phyloP scores from a whole-genome alignment of 1,284 basidiomycete genomes.

The Melampsora americana region DNA sequence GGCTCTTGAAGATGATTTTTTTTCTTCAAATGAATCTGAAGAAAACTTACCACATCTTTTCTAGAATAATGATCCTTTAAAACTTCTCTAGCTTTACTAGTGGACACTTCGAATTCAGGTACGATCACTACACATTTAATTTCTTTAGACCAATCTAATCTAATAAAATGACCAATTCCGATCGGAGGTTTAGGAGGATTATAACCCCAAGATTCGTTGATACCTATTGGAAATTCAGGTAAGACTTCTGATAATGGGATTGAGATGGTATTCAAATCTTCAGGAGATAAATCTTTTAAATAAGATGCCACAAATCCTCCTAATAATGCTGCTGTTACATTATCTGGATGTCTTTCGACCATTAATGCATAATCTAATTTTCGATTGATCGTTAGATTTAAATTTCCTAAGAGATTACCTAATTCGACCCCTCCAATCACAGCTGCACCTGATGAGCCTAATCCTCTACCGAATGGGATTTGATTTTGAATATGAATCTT shows the following conservation, averaged over 20 bases:
- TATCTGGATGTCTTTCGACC: conserved; percentile 99
- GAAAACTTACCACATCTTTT: conserved; percentile 79
- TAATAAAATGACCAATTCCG: conserved; percentile 91
- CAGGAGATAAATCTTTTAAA: conserved; percentile 72
- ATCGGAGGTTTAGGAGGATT: conserved; percentile 80
- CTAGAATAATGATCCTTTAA: conserved; percentile 78
- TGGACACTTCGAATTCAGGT: conserved; percentile 92
- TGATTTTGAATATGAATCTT: conserved; percentile 79
- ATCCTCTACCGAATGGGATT: conserved; percentile 93
- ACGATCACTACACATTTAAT: conserved; percentile 95
- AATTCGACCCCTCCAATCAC: conserved; percentile 94
- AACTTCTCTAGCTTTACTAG: conserved; percentile 86
- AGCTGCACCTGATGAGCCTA: conserved; percentile 95
- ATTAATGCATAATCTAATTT: conserved; percentile 95
- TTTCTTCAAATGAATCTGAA: no score
- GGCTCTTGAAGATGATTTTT: no score
- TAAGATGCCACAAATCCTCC: conserved; percentile 99
- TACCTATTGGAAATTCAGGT: conserved; percentile 91
- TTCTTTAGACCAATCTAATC: conserved; percentile 78
- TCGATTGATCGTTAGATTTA: conserved; percentile 68
- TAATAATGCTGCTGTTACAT: conserved; percentile 93
- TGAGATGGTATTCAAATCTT: no score
- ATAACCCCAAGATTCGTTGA: conserved; percentile 81
- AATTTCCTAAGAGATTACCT: conserved; percentile 74
- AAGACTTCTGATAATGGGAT: conserved; percentile 90